Evolutionary conservation across 352 stramenopile species (phyloP), one percentile per base, ranked within the genome.

Genomic region (Phytophthora sojae): DNA sequence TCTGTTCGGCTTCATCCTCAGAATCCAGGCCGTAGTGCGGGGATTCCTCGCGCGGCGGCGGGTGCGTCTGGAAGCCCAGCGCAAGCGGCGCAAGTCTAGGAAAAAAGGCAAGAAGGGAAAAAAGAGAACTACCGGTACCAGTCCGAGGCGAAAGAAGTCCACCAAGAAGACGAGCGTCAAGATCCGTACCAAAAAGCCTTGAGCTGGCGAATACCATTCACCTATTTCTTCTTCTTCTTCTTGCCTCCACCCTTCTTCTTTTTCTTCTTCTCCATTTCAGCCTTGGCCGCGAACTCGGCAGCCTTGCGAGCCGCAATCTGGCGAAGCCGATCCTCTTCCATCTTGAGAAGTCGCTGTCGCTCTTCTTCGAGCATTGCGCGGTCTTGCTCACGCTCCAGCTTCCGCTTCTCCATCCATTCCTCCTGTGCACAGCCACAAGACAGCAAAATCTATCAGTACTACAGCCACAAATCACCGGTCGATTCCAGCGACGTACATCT

Each of bases 231-330:
- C 67, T 88, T 86, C 67, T 88, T 89, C 76, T 94, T 94, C 71
- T 89, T 90, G 37, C 62, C 73, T 19, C 55, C 63, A 23, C 72
- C 75, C 26, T 85, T 86, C 57, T 88, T 92, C 75, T 92, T 92
- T 62, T 93, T 92, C 74, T 92, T 93, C 76, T 92, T 92, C 45
- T 95, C 87, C 61, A 95, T 79, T 69, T 95, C 87, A 4, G 77
- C 73, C 47, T 83, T 80, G n/a, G 84, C 88, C 4, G 85, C 81
- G 45, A 90, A 91, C 63, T 93, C 88, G 57, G 81, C 80, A 21
- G 86, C 85, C 60, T 93, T 93, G 32, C 88, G 81, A 45, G 79
- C 85, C 8, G 88, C 83, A 23, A 91, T 17, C 54, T 95, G 88
- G 17, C 88, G 85, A 56, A 81, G 64, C 1, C 84, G 81, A 69